Evolutionary conservation across 129 eudicot genomes (phyloP).

Genomic region (Apium graveolens): DNA sequence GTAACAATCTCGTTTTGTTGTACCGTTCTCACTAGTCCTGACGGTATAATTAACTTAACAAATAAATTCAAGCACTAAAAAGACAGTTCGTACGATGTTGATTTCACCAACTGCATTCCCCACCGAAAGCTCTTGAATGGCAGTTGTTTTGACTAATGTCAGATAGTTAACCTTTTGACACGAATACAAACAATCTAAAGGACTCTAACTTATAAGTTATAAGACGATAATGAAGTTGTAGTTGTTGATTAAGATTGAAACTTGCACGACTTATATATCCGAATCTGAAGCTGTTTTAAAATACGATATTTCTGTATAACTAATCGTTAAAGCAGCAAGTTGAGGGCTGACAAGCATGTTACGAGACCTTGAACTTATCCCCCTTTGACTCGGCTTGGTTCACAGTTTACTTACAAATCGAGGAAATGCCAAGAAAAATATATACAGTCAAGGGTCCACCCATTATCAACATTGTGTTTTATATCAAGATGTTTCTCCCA

Average conservation of each 20-base stretch:
- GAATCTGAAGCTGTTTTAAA: background rate
- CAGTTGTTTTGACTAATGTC: no score
- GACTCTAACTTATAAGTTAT: no score
- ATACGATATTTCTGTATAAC: background rate
- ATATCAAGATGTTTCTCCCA: background rate
- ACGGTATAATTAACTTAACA: no score
- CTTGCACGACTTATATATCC: background rate
- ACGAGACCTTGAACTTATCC: conserved; percentile 3
- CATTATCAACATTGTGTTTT: background rate
- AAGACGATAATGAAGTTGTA: background rate
- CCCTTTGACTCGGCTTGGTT: conserved; percentile 5
- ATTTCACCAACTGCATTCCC: background rate
- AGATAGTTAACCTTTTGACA: background rate
- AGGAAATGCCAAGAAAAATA: background rate
- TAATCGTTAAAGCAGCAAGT: background rate
- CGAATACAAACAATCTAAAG: background rate
- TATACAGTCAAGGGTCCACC: background rate
- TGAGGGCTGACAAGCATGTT: conserved; percentile 8
- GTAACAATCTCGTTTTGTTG: no score
- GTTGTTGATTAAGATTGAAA: background rate
- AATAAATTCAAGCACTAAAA: background rate
- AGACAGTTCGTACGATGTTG: background rate
- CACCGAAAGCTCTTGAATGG: no score
- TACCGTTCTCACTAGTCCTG: no score
- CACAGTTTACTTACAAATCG: background rate